phyloP scores from a whole-genome alignment of 768 basidiomycete genomes.

The Cyathus striatus region DNA sequence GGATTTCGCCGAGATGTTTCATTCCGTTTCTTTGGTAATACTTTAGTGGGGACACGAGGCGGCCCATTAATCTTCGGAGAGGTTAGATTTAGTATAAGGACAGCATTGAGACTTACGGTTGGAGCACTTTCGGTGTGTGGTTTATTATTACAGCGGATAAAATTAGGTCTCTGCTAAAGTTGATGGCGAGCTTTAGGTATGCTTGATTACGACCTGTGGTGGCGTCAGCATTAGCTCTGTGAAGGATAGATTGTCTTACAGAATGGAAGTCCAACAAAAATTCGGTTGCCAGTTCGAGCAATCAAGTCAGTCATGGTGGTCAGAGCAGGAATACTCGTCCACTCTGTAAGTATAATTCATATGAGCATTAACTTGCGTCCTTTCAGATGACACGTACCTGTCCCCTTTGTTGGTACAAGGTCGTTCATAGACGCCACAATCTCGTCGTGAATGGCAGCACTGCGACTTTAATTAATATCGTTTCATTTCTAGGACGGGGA shows the following conservation, averaged over 20 bases:
- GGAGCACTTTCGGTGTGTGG: background rate
- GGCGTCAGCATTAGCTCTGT: background rate
- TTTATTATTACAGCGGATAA: conserved; percentile 9
- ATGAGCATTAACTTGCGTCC: background rate
- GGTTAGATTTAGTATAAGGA: conserved; percentile 17
- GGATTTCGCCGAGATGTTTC: conserved; percentile 9
- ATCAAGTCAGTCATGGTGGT: conserved; percentile 23
- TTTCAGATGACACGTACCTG: background rate
- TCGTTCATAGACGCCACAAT: background rate
- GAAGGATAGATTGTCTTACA: conserved; percentile 22
- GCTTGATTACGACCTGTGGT: background rate
- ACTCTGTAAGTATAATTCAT: conserved; percentile 19
- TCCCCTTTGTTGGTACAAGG: background rate
- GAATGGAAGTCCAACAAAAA: conserved; percentile 38
- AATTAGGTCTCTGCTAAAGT: background rate
- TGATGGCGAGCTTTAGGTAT: background rate
- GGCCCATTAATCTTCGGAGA: conserved; percentile 7
- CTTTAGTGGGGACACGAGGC: conserved; percentile 5
- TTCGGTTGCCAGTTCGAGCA: conserved; percentile 31
- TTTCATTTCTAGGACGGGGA: background rate
- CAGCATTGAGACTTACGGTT: background rate
- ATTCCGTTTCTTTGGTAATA: conserved; percentile 1
- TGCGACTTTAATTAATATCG: background rate
- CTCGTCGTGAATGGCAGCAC: background rate
- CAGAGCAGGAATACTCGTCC: conserved; percentile 24